phyloP scores from a whole-genome alignment of 2,329 filamentous ascomycete species.

The Paracamarosporium sp. region DNA sequence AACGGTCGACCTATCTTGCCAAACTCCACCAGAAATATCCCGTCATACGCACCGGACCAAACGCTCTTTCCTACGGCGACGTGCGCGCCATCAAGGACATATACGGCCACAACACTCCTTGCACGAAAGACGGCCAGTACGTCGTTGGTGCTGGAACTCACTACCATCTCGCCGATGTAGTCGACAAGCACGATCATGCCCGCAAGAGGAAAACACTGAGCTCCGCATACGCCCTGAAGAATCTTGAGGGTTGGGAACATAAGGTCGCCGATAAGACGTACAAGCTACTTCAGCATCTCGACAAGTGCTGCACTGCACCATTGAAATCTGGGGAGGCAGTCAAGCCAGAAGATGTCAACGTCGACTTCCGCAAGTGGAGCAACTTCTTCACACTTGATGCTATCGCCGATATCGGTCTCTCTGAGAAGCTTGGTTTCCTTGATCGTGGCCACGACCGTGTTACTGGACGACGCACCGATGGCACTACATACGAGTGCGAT shows the following conservation, averaged over 20 bases:
- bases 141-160: constrained; percentile 55
- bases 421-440: constrained; percentile 59
- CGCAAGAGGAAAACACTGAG: constrained; percentile 60
- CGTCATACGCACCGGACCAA: constrained; percentile 45
- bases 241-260: constrained; percentile 62
- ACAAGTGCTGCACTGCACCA: constrained; percentile 50
- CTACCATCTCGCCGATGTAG: constrained; percentile 60
- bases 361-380: constrained; percentile 60
- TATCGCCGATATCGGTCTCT: constrained; percentile 63
- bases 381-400: constrained; percentile 66
- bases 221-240: constrained; percentile 60
- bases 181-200: constrained; percentile 60
- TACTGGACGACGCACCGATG: constrained; percentile 54
- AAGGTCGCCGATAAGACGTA: constrained; percentile 61
- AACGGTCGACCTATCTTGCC: constrained; percentile 52
- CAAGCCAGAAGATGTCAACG: constrained; percentile 49
- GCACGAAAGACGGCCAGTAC: constrained; percentile 60
- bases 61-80: constrained; percentile 40
- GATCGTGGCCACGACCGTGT: constrained; percentile 57
- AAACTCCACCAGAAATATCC: constrained; percentile 57
- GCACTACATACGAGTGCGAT: constrained; percentile 53
- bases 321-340: constrained; percentile 29
- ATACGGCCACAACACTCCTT: constrained; percentile 59
- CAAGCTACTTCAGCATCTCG: constrained; percentile 53
- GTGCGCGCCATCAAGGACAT: constrained; percentile 55